phyloP scores from a whole-genome alignment of 257 asterid species.

The Oldenlandia corymbosa region DNA sequence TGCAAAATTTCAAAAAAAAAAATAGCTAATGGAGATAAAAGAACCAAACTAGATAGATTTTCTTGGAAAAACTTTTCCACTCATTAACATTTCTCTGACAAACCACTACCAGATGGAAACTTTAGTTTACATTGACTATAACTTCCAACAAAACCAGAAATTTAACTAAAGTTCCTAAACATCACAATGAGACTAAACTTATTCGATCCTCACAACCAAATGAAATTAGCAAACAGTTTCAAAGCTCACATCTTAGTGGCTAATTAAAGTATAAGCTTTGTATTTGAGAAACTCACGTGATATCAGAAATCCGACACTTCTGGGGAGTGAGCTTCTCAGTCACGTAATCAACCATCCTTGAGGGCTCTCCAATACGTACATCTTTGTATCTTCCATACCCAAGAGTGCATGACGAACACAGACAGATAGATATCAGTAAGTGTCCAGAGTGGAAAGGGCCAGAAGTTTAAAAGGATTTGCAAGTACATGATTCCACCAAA shows the following conservation, averaged over 20 bases:
- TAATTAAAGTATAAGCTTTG: background rate
- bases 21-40: too few relatives aligned
- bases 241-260: slow-evolving; percentile 9
- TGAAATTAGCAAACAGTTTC: background rate
- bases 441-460: background rate
- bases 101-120: background rate
- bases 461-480: background rate
- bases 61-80: background rate
- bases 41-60: too few relatives aligned
- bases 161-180: background rate
- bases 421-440: background rate
- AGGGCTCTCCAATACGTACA: slow-evolving; percentile 69
- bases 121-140: background rate
- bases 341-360: slow-evolving; percentile 25
- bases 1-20: too few relatives aligned
- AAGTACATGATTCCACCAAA: background rate
- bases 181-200: background rate
- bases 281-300: slow-evolving; percentile 48
- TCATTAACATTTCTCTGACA: background rate
- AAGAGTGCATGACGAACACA: slow-evolving; percentile 1
- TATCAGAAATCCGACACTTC: slow-evolving; percentile 65
- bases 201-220: background rate
- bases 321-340: slow-evolving; percentile 60
- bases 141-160: background rate
- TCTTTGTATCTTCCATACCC: slow-evolving; percentile 49